Evolutionary conservation across 805 yeast genomes (phyloP).

Genomic region (Brettanomyces naardenensis): DNA sequence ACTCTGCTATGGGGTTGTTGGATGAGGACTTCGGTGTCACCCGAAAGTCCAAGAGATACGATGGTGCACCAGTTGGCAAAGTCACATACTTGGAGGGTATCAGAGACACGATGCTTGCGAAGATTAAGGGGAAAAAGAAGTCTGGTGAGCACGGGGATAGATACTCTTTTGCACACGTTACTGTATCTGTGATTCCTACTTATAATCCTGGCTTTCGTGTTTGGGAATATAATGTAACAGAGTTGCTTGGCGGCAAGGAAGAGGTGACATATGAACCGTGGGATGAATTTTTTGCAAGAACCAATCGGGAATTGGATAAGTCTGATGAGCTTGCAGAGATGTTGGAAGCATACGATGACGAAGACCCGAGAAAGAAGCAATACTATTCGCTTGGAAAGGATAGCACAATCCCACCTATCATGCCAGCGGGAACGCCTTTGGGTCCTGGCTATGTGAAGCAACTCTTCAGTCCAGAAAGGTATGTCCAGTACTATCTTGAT

Average conservation of each 20-base stretch:
- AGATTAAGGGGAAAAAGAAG: constrained; percentile 36
- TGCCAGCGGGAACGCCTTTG: constrained; percentile 43
- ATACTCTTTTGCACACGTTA: constrained; percentile 61
- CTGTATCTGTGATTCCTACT: constrained; percentile 75
- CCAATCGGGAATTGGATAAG: constrained; percentile 31
- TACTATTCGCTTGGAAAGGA: constrained; percentile 29
- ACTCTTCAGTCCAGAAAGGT: constrained; percentile 62
- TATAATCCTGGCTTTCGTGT: constrained; percentile 77
- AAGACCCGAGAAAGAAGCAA: constrained; percentile 7
- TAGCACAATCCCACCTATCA: constrained; percentile 52
- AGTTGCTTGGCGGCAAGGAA: constrained; percentile 25
- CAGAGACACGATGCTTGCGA: constrained; percentile 45
- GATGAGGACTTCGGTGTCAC: constrained; percentile 4
- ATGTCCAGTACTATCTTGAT: constrained; percentile 70
- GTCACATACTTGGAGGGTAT: constrained; percentile 54
- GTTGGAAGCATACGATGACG: constrained; percentile 5
- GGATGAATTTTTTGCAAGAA: constrained; percentile 45
- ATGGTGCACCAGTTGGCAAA: constrained; percentile 65
- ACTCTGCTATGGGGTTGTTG: constrained; percentile 11
- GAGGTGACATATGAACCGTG: constrained; percentile 37
- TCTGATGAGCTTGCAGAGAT: constrained; percentile 21
- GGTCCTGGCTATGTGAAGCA: constrained; percentile 79
- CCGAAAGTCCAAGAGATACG: constrained; percentile 25
- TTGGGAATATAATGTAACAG: constrained; percentile 79
- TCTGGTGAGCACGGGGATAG: constrained; percentile 43